A percentile compares a stretch with the other conserved stretches of the same genome.
Evolutionary conservation across 2,329 filamentous ascomycete species (phyloP).

Genomic region (Apiospora sp.): DNA sequence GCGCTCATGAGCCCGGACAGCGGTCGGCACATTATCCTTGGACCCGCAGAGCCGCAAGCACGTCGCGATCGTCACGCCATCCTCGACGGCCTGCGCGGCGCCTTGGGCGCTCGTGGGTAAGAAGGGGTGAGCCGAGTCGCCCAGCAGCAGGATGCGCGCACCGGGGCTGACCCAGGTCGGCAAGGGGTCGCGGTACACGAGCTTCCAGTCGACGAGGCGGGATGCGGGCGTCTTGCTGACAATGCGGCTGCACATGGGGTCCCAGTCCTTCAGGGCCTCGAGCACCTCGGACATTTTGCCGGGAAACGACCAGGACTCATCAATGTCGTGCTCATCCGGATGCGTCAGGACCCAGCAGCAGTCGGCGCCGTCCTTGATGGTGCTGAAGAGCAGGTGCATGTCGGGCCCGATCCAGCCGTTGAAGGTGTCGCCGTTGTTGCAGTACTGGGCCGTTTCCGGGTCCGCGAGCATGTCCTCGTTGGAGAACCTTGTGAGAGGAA

Average conservation of each 20-base stretch:
- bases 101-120: conserved; percentile 57
- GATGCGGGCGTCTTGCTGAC: conserved; percentile 53
- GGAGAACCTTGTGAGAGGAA: conserved; percentile 45
- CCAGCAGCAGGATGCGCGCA: conserved; percentile 54
- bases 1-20: conserved; percentile 53
- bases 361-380: conserved; percentile 62
- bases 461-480: conserved; percentile 61
- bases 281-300: conserved; percentile 60
- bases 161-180: conserved; percentile 57
- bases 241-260: conserved; percentile 56
- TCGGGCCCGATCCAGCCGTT: conserved; percentile 66
- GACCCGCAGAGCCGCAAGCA: conserved; percentile 42
- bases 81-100: conserved; percentile 59
- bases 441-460: conserved; percentile 60
- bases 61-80: conserved; percentile 57
- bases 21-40: conserved; percentile 47
- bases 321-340: conserved; percentile 60
- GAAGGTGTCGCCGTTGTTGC: conserved; percentile 64
- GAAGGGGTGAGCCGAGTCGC: conserved; percentile 60
- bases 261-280: conserved; percentile 59
- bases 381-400: conserved; percentile 64
- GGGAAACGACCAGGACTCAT: conserved; percentile 63
- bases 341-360: conserved; percentile 68
- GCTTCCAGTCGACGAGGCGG: conserved; percentile 57
- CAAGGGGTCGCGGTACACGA: conserved; percentile 57